Evolutionary conservation across 2,329 filamentous ascomycete species (phyloP).

Genomic region (Aspergillus luchuensis): DNA sequence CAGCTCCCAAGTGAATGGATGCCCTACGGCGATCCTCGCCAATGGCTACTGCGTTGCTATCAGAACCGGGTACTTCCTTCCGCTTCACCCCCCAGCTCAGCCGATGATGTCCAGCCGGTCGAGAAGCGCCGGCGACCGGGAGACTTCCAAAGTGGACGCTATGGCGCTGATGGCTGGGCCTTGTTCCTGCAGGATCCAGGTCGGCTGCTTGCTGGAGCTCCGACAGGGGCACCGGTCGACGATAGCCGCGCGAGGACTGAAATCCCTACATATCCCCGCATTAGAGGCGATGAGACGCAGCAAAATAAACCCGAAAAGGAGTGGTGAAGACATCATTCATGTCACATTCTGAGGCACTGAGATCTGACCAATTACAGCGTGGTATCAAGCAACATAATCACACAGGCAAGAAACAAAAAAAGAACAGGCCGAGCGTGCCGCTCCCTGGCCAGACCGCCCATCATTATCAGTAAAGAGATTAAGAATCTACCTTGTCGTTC

Average conservation of each 20-base stretch:
- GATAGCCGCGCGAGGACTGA: constrained; percentile 30
- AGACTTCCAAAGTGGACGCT: constrained; percentile 29
- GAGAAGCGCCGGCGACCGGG: constrained; percentile 17
- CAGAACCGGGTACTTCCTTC: constrained; percentile 4
- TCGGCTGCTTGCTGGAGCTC: constrained; percentile 22
- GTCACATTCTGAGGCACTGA: constrained; percentile 19
- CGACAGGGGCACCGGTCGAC: constrained; percentile 27
- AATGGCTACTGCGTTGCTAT: not conserved
- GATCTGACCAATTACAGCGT: constrained; percentile 33
- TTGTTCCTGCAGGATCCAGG: constrained; percentile 17
- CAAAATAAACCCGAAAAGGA: constrained; percentile 1
- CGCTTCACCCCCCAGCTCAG: constrained; percentile 9
- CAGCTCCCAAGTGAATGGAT: not conserved
- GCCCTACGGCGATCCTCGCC: not conserved
- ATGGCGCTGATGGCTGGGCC: constrained; percentile 18
- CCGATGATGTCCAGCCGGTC: constrained; percentile 12
- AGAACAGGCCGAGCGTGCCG: not conserved
- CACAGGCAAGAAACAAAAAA: constrained; percentile 4
- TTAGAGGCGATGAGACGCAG: constrained; percentile 27
- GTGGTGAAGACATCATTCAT: constrained; percentile 16
- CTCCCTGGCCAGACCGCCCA: not conserved
- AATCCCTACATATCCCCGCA: constrained; percentile 38
- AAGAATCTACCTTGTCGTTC: constrained; percentile 82
- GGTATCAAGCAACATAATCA: constrained; percentile 29
- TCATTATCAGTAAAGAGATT: constrained; percentile 47